Percentiles rank a stretch among this genome's conserved stretches.
Evolutionary conservation across 768 basidiomycete genomes (phyloP).

Genomic region (Tricholoma saponaceum): DNA sequence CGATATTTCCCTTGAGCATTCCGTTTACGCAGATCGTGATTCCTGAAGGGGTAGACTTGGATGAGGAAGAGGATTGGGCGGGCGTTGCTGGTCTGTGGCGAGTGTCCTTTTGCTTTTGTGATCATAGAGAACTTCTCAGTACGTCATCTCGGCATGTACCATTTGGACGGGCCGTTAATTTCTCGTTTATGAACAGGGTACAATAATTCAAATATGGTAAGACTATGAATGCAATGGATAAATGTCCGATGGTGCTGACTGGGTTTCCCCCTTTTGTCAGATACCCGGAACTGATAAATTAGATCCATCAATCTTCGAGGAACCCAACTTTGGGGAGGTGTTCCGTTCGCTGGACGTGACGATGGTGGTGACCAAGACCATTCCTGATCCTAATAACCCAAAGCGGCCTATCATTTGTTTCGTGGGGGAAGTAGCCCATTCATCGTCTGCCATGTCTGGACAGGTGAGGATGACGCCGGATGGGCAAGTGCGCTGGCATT

Average conservation of each 20-base stretch:
- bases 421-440: slow-evolving; percentile 44
- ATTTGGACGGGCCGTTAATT: neutral
- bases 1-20: slow-evolving; percentile 46
- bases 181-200: slow-evolving; percentile 22
- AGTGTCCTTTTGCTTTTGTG: slow-evolving; percentile 63
- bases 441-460: slow-evolving; percentile 46
- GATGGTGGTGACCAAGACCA: slow-evolving; percentile 37
- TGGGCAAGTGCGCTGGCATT: slow-evolving; percentile 57
- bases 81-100: slow-evolving; percentile 58
- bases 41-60: slow-evolving; percentile 32
- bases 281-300: slow-evolving; percentile 27
- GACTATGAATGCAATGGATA: neutral
- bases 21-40: slow-evolving; percentile 51
- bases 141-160: slow-evolving; percentile 22
- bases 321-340: slow-evolving; percentile 45
- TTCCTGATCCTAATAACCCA: slow-evolving; percentile 43
- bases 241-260: neutral
- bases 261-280: slow-evolving; percentile 12
- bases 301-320: slow-evolving; percentile 47
- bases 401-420: slow-evolving; percentile 52
- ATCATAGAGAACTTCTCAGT: slow-evolving; percentile 65
- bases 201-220: slow-evolving; percentile 36
- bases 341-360: slow-evolving; percentile 46
- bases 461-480: slow-evolving; percentile 54
- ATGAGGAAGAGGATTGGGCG: slow-evolving; percentile 48